Conservation (phyloP, 1,284 basidiomycete species). For the Wallemia mellicola region DNA sequence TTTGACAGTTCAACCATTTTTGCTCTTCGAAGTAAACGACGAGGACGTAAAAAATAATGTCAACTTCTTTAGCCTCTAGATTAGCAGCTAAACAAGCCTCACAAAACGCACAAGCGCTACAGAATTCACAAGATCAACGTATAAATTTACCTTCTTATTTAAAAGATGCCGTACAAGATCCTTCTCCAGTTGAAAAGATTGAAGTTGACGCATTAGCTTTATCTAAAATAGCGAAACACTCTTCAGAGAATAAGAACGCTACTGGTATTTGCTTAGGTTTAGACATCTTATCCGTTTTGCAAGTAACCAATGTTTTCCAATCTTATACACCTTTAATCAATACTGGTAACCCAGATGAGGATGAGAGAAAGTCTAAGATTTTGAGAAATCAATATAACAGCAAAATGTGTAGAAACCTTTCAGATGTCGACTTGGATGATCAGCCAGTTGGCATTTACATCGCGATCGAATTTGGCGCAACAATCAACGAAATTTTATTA, state of each 20-base stretch:
- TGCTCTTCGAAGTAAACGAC: neutral
- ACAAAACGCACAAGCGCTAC: neutral
- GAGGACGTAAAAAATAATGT: neutral
- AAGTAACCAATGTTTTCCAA: slow-evolving; percentile 75
- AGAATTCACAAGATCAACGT: neutral
- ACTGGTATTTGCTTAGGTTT: slow-evolving; percentile 67
- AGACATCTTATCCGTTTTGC: slow-evolving; percentile 65
- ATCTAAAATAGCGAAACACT: slow-evolving; percentile 72
- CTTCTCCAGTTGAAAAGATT: neutral
- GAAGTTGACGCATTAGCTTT: slow-evolving; percentile 32
- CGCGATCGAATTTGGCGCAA: slow-evolving; percentile 63
- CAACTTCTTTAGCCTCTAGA: neutral
- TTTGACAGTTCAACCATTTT: slow-evolving; percentile 6
- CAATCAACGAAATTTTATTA: slow-evolving; percentile 61
- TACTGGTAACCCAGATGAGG: neutral
- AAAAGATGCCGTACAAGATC: neutral
- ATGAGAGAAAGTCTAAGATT: slow-evolving; percentile 5
- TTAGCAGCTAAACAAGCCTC: neutral
- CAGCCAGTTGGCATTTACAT: slow-evolving; percentile 93
- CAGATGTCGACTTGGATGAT: slow-evolving; percentile 78
- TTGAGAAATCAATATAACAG: slow-evolving; percentile 29
- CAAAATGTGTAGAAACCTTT: slow-evolving; percentile 55
- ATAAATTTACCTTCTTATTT: neutral
- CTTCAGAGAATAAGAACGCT: slow-evolving; percentile 28
- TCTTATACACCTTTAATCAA: neutral